phyloP scores from a whole-genome alignment of 148 eudicot genomes.

The Rhododendron williamsianum region DNA sequence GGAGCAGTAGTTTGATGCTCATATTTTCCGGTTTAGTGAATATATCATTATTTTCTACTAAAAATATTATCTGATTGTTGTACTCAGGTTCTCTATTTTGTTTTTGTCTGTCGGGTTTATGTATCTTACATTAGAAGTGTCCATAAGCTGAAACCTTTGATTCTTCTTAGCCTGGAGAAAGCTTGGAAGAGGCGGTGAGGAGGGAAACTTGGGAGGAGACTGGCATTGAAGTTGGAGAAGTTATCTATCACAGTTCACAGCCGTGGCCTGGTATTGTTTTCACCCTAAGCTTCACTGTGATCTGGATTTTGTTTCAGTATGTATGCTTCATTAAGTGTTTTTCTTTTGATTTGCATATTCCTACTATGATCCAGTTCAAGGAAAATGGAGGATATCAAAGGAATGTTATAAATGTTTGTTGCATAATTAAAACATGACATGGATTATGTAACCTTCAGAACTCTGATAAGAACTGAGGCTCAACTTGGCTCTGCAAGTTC shows the following conservation, averaged over 20 bases:
- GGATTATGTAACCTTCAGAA: neutral
- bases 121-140: neutral
- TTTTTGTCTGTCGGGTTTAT: neutral
- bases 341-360: neutral
- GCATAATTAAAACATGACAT: neutral
- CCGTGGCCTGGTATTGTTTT: conserved; percentile 83
- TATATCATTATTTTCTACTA: neutral
- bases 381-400: neutral
- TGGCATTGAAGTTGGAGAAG: conserved; percentile 93
- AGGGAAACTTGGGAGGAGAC: conserved; percentile 99
- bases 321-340: neutral
- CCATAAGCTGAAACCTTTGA: conserved; percentile 10
- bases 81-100: too few species aligned
- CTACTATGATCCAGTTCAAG: neutral
- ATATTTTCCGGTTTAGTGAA: neutral
- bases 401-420: neutral
- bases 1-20: neutral
- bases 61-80: neutral
- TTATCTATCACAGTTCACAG: conserved; percentile 92
- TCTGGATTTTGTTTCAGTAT: neutral
- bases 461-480: neutral
- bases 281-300: neutral
- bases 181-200: conserved; percentile 97
- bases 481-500: neutral
- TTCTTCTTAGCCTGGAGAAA: conserved; percentile 80